Evolutionary conservation across 495 filamentous ascomycete genomes (phyloP), one percentile per base, ranked within the genome.

Genomic region (Penicillium fimorum): DNA sequence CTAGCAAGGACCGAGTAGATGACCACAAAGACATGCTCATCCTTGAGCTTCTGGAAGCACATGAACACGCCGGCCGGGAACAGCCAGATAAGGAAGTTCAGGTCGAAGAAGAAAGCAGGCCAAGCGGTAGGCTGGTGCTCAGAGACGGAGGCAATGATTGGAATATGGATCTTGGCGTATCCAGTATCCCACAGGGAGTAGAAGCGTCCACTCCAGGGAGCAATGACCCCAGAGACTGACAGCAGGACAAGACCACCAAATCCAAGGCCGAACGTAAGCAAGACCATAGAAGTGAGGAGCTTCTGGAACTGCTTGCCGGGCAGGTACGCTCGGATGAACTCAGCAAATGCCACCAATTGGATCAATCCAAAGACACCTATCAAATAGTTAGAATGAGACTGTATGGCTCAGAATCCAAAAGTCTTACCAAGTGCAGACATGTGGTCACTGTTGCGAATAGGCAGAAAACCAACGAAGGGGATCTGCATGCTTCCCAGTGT

Each of bases 41-140:
- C 95, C 61, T 85, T 87, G 29, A 99, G 82, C 29, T 87, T 84
- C 69, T 89, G 87, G 84, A 97, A 99, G 77, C 91, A 96, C 80
- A 99, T 88, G 75, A 96, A 99, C 52, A 99, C 91, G 73, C 95
- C 95, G 20, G 94, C 95, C 1, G 95, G 95, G 84, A 99, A 97
- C 50, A 97, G 86, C 92, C 92, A 99, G 74, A 99, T 96, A 58
- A 99, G 79, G 79, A 99, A 84, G 75, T 96, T 96, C 61, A 99
- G 81, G 64, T 99, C 95, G 71, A 99, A 99, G 77, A 97, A 99
- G 83, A 97, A 99, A 33, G 95, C 92, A 8, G 95, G 95, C 95
- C 95, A 99, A n/a, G 95, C 95, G 25, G 95, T 99, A 12, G 95
- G 95, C 72, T 99, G 95, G 80, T 99, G 95, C 72, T 99, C 95